phyloP scores from a whole-genome alignment of 805 yeast genomes.

The Candida morakotiae region DNA sequence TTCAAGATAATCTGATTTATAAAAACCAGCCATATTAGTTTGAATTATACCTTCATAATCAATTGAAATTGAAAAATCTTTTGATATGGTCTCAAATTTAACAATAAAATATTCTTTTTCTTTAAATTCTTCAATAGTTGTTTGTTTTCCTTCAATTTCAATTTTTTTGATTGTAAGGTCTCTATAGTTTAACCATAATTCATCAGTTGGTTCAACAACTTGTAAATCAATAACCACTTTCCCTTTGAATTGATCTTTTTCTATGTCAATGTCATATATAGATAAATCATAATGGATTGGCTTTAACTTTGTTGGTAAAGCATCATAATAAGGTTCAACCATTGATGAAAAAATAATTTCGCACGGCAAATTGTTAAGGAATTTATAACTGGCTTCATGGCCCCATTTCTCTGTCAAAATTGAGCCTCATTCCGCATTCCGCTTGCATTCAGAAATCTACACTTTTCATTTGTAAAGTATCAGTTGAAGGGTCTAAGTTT shows the following conservation, averaged over 20 bases:
- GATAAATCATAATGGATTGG: slow-evolving; percentile 71
- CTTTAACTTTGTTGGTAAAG: slow-evolving; percentile 60
- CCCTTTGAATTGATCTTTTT: slow-evolving; percentile 45
- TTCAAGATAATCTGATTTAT: slow-evolving; percentile 42
- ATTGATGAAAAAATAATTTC: not conserved
- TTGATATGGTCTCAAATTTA: slow-evolving; percentile 40
- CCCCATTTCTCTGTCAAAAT: no score
- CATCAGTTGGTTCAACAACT: slow-evolving; percentile 38
- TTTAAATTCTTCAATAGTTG: slow-evolving; percentile 22
- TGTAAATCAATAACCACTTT: slow-evolving; percentile 43
- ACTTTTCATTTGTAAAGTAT: no score
- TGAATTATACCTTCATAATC: slow-evolving; percentile 43
- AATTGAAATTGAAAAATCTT: slow-evolving; percentile 28
- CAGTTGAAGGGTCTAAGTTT: no score
- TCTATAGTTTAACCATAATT: slow-evolving; percentile 47
- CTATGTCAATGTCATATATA: slow-evolving; percentile 57
- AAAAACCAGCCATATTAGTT: slow-evolving; percentile 56
- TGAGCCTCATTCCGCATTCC: no score
- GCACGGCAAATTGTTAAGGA: not conserved
- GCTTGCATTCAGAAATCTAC: no score
- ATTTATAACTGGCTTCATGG: no score
- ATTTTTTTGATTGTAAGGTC: slow-evolving; percentile 29
- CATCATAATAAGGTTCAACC: slow-evolving; percentile 32
- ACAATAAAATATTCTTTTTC: slow-evolving; percentile 64
- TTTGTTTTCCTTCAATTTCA: slow-evolving; percentile 13